Conservation (phyloP, 371 early-diverging fungal species). For the Saksenaea oblongispora region DNA sequence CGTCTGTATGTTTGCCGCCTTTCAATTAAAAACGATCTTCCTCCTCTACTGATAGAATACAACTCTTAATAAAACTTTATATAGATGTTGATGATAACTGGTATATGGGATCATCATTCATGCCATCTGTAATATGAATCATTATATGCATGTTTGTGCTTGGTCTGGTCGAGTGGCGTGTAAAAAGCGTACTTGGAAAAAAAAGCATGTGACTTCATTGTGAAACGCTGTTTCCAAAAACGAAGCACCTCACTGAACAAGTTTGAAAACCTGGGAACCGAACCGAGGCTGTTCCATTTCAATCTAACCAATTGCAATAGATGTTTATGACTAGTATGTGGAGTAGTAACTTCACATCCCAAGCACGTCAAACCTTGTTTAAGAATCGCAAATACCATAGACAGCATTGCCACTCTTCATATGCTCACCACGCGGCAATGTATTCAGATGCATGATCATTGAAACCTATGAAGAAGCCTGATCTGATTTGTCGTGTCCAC, state of each 20-base stretch:
- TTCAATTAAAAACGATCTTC: too few species aligned
- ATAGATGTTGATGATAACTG: too few species aligned
- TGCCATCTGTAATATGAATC: too few species aligned
- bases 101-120: too few species aligned
- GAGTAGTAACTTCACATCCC: neutral
- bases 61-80: too few species aligned
- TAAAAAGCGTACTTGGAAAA: neutral
- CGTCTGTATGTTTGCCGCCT: too few species aligned
- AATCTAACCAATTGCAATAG: neutral
- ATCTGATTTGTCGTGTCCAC: neutral
- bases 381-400: neutral
- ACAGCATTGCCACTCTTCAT: neutral
- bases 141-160: neutral
- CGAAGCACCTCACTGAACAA: neutral
- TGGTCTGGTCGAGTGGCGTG: neutral
- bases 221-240: constrained; percentile 1
- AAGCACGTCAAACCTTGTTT: too few species aligned
- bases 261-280: neutral
- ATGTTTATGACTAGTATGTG: neutral
- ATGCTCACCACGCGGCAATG: neutral
- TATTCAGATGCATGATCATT: neutral
- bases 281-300: too few species aligned
- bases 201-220: neutral
- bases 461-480: neutral
- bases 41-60: too few species aligned